Evolutionary conservation across 1,139 yeast genomes (phyloP), one percentile per base, ranked within the genome.

Genomic region (Blastobotrys serpentis): DNA sequence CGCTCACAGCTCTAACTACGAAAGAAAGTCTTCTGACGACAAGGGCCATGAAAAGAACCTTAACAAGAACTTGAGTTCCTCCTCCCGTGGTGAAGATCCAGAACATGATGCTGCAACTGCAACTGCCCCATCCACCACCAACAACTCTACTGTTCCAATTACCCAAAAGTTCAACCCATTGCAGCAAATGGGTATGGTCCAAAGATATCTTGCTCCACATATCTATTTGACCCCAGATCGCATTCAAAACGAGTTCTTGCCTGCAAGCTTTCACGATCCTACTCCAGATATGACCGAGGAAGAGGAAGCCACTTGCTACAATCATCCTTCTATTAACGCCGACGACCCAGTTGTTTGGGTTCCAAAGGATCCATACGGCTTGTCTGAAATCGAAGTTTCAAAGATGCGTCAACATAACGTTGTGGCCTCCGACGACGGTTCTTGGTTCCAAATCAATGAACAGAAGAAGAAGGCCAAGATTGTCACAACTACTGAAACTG

Each of bases 291-390:
- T 59, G 43, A 52, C 69, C n/a, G 69, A 65, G 13, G 70, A 66
- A 5, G 70, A 63, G 11, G 72, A 68, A 60, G 65, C 67, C 33
- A 72, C 70, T 51, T 95, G 96, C 3, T 92, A 82, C 68, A 78
- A 79, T 58, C 77, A 78, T 57, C 97, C 98, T 1, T 84, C 86
- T 2, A 79, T 83, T 7, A 70, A 78, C 17, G 83, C 82, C 0
- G 68, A 72, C 36, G 77, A 82, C 57, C 95, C 96, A 3, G 73
- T 75, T 21, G 71, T 92, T 17, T 92, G 98, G 98, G 78, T 92
- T 56, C 95, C 97, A 5, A 74, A 74, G 51, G 98, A 92, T 67
- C 81, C 86, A 5, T 78, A 80, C 75, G 98, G 98, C 0, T 76
- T 87, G 62, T 83, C 95, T 2, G 68, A 75, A 1, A 65, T 62